Evolutionary conservation across 2,329 filamentous ascomycete species (phyloP).

Genomic region (Alternaria longipes): DNA sequence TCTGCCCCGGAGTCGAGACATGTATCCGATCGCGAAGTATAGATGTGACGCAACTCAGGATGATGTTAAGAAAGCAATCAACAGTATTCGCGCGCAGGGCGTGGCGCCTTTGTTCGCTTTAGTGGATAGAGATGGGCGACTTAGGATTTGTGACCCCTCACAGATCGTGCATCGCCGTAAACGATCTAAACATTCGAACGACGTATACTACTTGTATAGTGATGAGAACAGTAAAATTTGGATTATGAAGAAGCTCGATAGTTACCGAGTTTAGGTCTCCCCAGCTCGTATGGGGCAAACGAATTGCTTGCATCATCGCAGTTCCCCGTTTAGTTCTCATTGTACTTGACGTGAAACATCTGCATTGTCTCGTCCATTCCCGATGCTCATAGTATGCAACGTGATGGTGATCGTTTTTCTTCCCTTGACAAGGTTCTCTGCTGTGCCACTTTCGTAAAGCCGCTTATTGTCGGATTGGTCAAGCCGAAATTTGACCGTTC

Average conservation of each 20-base stretch:
- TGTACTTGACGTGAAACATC: too few species aligned
- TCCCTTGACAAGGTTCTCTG: too few species aligned
- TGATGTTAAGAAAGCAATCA: constrained; percentile 2
- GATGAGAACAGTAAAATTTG: constrained; percentile 4
- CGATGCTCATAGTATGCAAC: too few species aligned
- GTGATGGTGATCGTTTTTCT: too few species aligned
- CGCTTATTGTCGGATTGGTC: too few species aligned
- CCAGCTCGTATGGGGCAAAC: too few species aligned
- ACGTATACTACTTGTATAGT: constrained; percentile 13
- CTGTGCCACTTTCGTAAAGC: too few species aligned
- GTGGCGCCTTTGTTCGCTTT: constrained; percentile 14
- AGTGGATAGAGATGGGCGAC: constrained; percentile 9
- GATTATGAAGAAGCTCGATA: constrained; percentile 3
- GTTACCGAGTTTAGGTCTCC: background rate
- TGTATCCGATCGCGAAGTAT: background rate
- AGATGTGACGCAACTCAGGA: background rate
- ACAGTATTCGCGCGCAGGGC: background rate
- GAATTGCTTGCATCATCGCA: too few species aligned
- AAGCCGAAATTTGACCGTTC: too few species aligned
- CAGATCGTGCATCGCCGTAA: background rate
- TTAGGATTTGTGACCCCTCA: constrained; percentile 3
- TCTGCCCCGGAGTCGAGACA: constrained; percentile 4
- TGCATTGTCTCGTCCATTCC: too few species aligned
- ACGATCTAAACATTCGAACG: background rate
- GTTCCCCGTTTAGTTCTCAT: too few species aligned